Conservation (phyloP, 306 rosid species). For the Fragaria vesca region DNA sequence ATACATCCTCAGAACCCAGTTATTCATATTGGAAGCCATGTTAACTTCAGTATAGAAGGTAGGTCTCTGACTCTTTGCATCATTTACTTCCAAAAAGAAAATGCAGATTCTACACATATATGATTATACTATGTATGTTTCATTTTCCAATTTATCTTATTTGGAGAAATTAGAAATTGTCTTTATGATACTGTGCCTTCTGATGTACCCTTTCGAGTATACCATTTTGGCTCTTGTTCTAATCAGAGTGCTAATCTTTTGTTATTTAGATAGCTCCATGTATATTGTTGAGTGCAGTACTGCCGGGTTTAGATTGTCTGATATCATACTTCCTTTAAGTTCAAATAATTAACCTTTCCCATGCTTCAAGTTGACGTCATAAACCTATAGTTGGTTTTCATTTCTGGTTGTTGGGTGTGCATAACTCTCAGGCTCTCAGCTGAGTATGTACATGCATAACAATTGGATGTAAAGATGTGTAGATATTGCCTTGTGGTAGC, state of each 20-base stretch:
- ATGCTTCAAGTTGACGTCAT: neutral
- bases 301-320: neutral
- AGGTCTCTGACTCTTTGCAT: conserved; percentile 16
- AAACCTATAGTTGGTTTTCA: neutral
- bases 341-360: neutral
- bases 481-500: neutral
- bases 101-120: neutral
- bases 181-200: neutral
- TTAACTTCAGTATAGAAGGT: conserved; percentile 83
- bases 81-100: neutral
- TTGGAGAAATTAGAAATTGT: neutral
- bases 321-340: neutral
- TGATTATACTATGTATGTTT: neutral
- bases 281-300: neutral
- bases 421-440: conserved; percentile 2
- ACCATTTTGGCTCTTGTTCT: neutral
- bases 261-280: neutral
- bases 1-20: too few relatives aligned
- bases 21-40: too few relatives aligned
- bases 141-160: neutral
- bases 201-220: neutral
- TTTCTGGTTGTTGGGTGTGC: neutral
- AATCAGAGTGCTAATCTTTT: neutral
- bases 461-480: neutral
- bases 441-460: neutral